Base-by-base conservation (phyloP, 768 basidiomycete species). In the Boletus patriciae region DNA sequence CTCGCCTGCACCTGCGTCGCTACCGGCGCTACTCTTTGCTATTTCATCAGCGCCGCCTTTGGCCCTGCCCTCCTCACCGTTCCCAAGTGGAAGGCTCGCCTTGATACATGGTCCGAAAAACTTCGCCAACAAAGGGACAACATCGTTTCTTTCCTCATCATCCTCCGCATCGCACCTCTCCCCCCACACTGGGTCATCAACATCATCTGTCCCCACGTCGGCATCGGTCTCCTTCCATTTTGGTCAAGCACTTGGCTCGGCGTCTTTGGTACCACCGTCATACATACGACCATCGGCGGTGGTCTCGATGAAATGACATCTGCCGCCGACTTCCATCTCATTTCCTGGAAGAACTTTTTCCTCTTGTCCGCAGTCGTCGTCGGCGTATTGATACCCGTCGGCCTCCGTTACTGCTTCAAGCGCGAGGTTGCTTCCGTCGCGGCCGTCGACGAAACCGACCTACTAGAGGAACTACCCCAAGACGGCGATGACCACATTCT, bases 131-230 rank as follows among this genome's bases (percentile, higher is more conserved):
- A 93, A 72, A 87, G 83, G 58, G 86, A 86, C 63, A 94, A 94
- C 74, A 78, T 97, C 66, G 81, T 97, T 43, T 91, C 91, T 13
- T 98, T 95, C 73, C 84, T 98, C 62, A 90, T 98, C 70, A 85
- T 98, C n/a, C 77, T 98, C 43, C 87, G 94, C 54, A 95, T 98
- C 57, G 90, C 94, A 1, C 95, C 95, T 1, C 80, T 97, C 19
- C 95, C 95, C 31, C 95, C 95, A 6, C 95, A 97, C 65, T 98
- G 96, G 96, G 89, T 97, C 58, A 86, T 96, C 61, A 98, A 98
- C 68, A 80, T 97, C 55, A 77, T 97, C 10, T 91, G 90, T 60
- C 95, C 95, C 1, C 95, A 98, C 66, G 83, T 98, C 29, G 92
- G 93, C 33, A 95, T 98, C 60, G 82, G 85, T 11, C 71, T 94